phyloP scores from a whole-genome alignment of 2,329 filamentous ascomycete genomes.

The Arthrobotrys iridis region DNA sequence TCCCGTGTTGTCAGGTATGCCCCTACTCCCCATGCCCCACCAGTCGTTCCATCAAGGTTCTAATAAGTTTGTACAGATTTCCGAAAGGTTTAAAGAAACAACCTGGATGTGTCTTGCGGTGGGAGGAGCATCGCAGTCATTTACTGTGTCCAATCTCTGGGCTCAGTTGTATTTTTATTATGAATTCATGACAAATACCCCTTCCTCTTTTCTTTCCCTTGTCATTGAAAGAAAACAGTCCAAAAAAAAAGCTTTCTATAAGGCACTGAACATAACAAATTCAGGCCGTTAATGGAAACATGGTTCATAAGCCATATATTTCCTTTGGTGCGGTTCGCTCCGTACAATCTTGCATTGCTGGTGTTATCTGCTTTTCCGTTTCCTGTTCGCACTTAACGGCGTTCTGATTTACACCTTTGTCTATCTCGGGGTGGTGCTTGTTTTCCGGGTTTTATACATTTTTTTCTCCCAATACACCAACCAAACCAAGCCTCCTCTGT shows the following conservation, averaged over 20 bases:
- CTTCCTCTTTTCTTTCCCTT: constrained; percentile 5
- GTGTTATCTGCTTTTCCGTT: constrained; percentile 52
- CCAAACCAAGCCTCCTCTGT: not conserved
- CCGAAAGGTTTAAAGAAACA: constrained; percentile 68
- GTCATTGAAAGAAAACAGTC: constrained; percentile 13
- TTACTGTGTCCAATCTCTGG: constrained; percentile 33
- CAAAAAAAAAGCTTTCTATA: constrained; percentile 27
- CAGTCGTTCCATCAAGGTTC: constrained; percentile 15
- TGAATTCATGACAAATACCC: constrained; percentile 52
- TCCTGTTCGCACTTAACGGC: constrained; percentile 44
- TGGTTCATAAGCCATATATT: constrained; percentile 32
- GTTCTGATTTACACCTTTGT: constrained; percentile 28
- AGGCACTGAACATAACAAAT: constrained; percentile 31
- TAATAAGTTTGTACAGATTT: constrained; percentile 66
- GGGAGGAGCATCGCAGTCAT: constrained; percentile 27
- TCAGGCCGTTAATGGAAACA: constrained; percentile 41
- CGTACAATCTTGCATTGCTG: constrained; percentile 46
- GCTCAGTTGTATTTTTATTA: constrained; percentile 53
- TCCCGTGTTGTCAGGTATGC: constrained; percentile 85
- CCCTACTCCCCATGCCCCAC: constrained; percentile 57
- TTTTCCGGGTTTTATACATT: constrained; percentile 23
- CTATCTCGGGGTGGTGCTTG: constrained; percentile 26
- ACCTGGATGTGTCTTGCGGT: constrained; percentile 20
- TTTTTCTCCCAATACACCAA: constrained; percentile 6
- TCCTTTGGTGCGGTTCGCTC: constrained; percentile 40